Conservation (phyloP, 2,329 filamentous ascomycete genomes). For the Dactylellina cionopaga region DNA sequence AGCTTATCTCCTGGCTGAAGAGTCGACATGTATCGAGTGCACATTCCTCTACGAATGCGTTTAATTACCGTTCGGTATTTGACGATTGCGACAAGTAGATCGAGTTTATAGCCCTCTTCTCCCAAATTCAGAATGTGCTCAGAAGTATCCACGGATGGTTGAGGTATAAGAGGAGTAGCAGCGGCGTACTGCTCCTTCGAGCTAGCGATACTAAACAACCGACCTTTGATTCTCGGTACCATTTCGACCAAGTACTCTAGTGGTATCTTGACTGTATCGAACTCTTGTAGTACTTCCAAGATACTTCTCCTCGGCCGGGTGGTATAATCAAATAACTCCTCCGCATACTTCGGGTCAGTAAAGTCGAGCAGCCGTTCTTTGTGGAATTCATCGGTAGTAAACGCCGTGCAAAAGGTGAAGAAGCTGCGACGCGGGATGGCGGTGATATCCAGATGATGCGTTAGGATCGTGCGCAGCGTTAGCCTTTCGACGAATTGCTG, state of each 20-base stretch:
- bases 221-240: conserved; percentile 83
- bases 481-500: conserved; percentile 54
- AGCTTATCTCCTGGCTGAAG: conserved; percentile 71
- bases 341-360: conserved; percentile 78
- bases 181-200: conserved; percentile 65
- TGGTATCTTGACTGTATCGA: conserved; percentile 82
- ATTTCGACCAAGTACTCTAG: conserved; percentile 76
- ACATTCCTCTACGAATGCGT: conserved; percentile 84
- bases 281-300: conserved; percentile 90
- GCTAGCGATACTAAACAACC: conserved; percentile 92
- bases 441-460: conserved; percentile 86
- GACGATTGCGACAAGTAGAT: conserved; percentile 85
- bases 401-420: conserved; percentile 80
- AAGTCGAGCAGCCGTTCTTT: conserved; percentile 86
- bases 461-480: conserved; percentile 79
- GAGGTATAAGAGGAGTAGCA: background rate
- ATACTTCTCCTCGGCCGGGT: conserved; percentile 89
- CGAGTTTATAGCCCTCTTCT: conserved; percentile 65
- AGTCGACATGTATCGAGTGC: conserved; percentile 82
- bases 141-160: conserved; percentile 60
- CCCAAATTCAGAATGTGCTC: background rate
- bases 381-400: conserved; percentile 77
- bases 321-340: conserved; percentile 96
- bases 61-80: conserved; percentile 90
- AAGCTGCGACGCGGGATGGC: conserved; percentile 89